These are phyloP conservation scores for Aspergillus fumigatiaffinis DNA, from an alignment of 2,329 filamentous ascomycete species.

Conservation along the genomic window DNA sequence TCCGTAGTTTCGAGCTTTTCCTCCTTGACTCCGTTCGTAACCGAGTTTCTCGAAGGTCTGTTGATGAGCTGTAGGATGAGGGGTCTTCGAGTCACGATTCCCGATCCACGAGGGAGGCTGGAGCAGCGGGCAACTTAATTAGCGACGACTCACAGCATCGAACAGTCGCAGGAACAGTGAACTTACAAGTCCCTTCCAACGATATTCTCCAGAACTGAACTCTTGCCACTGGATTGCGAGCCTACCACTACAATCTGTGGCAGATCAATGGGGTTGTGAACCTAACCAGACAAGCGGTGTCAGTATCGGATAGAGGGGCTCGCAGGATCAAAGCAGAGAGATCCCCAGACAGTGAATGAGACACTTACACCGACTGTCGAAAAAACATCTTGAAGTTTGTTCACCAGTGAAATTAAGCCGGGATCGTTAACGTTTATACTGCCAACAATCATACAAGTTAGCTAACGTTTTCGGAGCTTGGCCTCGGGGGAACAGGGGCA, in stretches of 20 bases:
- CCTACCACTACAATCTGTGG: conserved; percentile 98
- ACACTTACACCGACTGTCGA: conserved; percentile 79
- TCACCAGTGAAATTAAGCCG: conserved; percentile 75
- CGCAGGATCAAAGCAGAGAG: conserved; percentile 1
- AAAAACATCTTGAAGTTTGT: conserved; percentile 99
- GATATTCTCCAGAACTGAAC: conserved; percentile 97
- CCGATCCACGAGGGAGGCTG: conserved; percentile 92
- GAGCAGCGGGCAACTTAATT: conserved; percentile 15
- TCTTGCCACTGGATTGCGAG: conserved; percentile 98
- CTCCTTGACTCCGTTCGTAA: conserved; percentile 67
- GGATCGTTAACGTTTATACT: conserved; percentile 72
- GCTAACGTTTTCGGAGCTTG: conserved; percentile 15
- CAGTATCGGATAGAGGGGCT: conserved; percentile 16
- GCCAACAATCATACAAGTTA: conserved; percentile 22
- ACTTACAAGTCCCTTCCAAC: conserved; percentile 97
- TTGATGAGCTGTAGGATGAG: conserved; percentile 98
- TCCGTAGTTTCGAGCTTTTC: conserved; percentile 67
- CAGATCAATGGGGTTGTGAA: conserved; percentile 98
- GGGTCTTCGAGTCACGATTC: conserved; percentile 93
- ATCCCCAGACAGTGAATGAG: conserved; percentile 1
- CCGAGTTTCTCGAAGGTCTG: conserved; percentile 61
- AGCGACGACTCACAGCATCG: conserved; percentile 12
- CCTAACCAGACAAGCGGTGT: conserved; percentile 47
- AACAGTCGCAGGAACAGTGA: conserved; percentile 8
- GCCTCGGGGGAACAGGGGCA: conserved; percentile 21